phyloP scores from a whole-genome alignment of 768 basidiomycete genomes.

The Coprinellus micaceus region DNA sequence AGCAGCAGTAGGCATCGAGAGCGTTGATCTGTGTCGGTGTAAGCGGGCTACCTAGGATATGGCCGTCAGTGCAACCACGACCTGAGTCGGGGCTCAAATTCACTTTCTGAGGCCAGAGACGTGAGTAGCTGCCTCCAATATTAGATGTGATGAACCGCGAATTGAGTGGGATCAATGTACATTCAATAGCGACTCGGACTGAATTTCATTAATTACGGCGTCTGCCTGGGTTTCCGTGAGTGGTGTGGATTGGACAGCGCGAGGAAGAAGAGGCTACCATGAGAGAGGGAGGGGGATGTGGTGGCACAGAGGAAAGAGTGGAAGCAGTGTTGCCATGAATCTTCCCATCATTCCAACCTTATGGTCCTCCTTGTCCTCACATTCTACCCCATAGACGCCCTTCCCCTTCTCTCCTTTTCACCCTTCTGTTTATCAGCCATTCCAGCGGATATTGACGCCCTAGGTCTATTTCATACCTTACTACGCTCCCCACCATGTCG shows the following conservation, averaged over 20 bases:
- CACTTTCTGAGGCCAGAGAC: slow-evolving; percentile 37
- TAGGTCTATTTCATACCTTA: slow-evolving; percentile 1
- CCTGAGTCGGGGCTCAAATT: not conserved
- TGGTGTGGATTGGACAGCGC: not conserved
- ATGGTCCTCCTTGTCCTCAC: slow-evolving; percentile 5
- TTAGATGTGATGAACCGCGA: not conserved
- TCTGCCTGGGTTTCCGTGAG: slow-evolving; percentile 2
- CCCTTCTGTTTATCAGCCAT: slow-evolving; percentile 1
- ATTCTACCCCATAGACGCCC: slow-evolving; percentile 3
- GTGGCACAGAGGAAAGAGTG: not conserved
- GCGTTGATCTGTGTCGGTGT: slow-evolving; percentile 28
- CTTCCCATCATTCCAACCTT: slow-evolving; percentile 11
- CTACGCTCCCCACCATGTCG: slow-evolving; percentile 29
- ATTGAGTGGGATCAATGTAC: slow-evolving; percentile 15
- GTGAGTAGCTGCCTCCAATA: slow-evolving; percentile 36
- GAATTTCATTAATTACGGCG: slow-evolving; percentile 31
- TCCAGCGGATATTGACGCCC: slow-evolving; percentile 1
- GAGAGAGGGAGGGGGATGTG: not conserved
- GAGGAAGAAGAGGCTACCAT: slow-evolving; percentile 1
- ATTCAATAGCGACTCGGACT: slow-evolving; percentile 31
- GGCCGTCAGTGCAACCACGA: slow-evolving; percentile 5
- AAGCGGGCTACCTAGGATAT: slow-evolving; percentile 24
- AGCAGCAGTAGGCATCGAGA: slow-evolving; percentile 31
- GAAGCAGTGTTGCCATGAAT: slow-evolving; percentile 1
- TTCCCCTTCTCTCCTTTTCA: slow-evolving; percentile 6